Conservation (phyloP, 345 rosid species). For the Eucalyptus paniculata region DNA sequence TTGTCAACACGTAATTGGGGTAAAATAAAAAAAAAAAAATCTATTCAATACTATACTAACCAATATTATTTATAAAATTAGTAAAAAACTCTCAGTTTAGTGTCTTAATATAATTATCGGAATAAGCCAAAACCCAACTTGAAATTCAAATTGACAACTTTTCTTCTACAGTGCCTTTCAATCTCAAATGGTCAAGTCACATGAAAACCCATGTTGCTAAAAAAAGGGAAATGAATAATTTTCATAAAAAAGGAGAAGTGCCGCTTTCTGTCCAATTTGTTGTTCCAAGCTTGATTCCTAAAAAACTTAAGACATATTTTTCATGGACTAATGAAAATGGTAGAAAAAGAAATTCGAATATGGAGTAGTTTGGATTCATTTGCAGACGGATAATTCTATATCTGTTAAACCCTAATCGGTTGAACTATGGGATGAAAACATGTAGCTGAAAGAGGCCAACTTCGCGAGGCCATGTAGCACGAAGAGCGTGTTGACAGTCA, state of each 20-base stretch:
- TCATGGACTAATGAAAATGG: background rate
- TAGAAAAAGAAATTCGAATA: background rate
- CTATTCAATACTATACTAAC: background rate
- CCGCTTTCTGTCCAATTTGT: background rate
- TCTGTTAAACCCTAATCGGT: too few species aligned
- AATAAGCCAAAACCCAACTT: background rate
- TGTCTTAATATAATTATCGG: background rate
- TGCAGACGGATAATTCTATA: background rate
- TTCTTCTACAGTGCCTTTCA: background rate
- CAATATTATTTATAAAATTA: background rate
- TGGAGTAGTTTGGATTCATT: background rate
- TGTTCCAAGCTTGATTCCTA: background rate
- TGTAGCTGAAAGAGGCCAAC: slow-evolving; percentile 8
- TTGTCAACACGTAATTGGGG: background rate
- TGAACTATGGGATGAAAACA: background rate
- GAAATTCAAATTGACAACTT: background rate
- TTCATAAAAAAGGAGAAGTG: background rate
- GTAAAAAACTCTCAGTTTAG: background rate
- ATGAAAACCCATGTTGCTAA: background rate
- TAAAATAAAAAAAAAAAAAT: background rate
- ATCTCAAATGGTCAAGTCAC: background rate
- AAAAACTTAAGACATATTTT: background rate
- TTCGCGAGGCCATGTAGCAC: slow-evolving; percentile 9
- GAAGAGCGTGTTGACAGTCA: slow-evolving; percentile 14
- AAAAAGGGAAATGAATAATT: background rate